Evolutionary conservation across 805 yeast genomes (phyloP).

Genomic region (Vanderwaltozyma verrucispora): DNA sequence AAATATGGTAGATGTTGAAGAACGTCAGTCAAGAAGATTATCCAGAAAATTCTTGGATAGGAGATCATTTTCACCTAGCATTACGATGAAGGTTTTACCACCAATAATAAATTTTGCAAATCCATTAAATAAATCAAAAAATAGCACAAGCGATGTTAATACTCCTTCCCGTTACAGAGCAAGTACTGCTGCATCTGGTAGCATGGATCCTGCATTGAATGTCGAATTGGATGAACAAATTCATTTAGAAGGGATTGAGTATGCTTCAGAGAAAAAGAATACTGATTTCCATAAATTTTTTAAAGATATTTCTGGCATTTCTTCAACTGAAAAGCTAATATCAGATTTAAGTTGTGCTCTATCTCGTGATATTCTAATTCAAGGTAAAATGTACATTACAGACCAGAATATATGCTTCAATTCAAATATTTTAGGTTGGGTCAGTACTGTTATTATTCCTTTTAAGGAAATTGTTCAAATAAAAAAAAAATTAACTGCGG

Average conservation of each 20-base stretch:
- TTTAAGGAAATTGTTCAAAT: conserved; percentile 52
- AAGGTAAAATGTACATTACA: conserved; percentile 53
- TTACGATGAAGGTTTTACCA: conserved; percentile 18
- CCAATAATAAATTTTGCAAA: conserved; percentile 11
- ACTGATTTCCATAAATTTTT: conserved; percentile 51
- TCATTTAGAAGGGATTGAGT: conserved; percentile 19
- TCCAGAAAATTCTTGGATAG: conserved; percentile 18
- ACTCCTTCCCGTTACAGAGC: conserved; percentile 7
- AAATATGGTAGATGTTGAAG: conserved; percentile 3
- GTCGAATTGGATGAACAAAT: conserved; percentile 8
- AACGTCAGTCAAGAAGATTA: conserved; percentile 20
- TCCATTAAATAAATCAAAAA: conserved; percentile 11
- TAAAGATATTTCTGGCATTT: conserved; percentile 33
- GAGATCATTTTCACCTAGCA: conserved; percentile 24
- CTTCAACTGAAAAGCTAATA: conserved; percentile 40
- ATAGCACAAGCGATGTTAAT: conserved; percentile 2
- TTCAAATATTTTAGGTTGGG: conserved; percentile 59
- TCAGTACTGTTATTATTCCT: conserved; percentile 47
- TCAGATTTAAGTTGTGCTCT: conserved; percentile 58
- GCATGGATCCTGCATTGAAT: conserved; percentile 10
- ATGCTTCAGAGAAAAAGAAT: conserved; percentile 43
- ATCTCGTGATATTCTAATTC: conserved; percentile 54
- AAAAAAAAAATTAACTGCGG: conserved; percentile 56
- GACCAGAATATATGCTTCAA: conserved; percentile 50
- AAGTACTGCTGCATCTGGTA: conserved; percentile 12